A percentile compares a stretch with the other conserved stretches of the same genome.
Evolutionary conservation across 805 yeast genomes (phyloP).

Genomic region (Wickerhamomyces bisporus): DNA sequence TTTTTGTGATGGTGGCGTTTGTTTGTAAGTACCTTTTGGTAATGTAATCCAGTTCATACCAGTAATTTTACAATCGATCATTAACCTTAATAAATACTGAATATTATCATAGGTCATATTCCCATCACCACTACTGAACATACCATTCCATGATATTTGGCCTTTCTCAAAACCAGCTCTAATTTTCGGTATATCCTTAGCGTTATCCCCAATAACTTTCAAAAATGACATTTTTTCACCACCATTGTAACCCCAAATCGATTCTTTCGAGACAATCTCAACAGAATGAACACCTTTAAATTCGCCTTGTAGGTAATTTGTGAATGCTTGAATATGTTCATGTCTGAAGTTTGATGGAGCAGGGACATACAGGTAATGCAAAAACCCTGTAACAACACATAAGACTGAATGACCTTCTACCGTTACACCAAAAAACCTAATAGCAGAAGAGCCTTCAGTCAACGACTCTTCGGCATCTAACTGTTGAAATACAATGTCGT

Average conservation of each 20-base stretch:
- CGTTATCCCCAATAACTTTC: constrained; percentile 63
- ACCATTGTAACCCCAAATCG: constrained; percentile 91
- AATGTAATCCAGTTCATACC: constrained; percentile 98
- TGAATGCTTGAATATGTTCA: constrained; percentile 45
- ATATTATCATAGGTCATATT: constrained; percentile 84
- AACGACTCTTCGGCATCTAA: constrained; percentile 87
- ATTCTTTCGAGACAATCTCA: constrained; percentile 67
- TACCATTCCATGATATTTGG: constrained; percentile 56
- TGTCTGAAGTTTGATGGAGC: constrained; percentile 74
- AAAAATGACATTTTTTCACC: constrained; percentile 74
- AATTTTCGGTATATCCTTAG: constrained; percentile 59
- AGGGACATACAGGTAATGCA: constrained; percentile 88
- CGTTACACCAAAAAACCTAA: constrained; percentile 91
- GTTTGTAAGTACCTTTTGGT: constrained; percentile 64
- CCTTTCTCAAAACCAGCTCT: constrained; percentile 85
- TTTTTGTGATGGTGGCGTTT: constrained; percentile 35
- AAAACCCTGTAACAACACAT: constrained; percentile 84
- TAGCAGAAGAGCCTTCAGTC: constrained; percentile 52
- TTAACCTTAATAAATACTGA: constrained; percentile 75
- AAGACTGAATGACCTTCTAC: constrained; percentile 81
- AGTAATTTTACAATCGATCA: constrained; percentile 88
- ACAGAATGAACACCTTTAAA: constrained; percentile 58
- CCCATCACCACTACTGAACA: constrained; percentile 50
- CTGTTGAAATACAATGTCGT: constrained; percentile 78
- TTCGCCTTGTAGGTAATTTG: constrained; percentile 39